Evolutionary conservation across 2,329 filamentous ascomycete genomes (phyloP), one percentile per base, ranked within the genome.

Genomic region (Trichophyton verrucosum): DNA sequence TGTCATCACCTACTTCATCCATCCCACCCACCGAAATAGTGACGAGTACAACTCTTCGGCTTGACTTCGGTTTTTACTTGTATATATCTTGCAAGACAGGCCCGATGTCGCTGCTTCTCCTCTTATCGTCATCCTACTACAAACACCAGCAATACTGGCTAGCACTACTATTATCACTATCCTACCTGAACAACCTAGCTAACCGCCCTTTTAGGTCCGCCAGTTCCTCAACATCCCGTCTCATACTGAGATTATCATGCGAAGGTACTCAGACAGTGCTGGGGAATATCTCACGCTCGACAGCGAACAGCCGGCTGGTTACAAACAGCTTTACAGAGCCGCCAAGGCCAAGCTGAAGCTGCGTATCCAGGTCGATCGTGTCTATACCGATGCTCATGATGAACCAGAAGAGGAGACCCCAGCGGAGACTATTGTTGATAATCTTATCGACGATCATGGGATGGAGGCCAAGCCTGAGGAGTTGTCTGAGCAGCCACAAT

Each of bases 301-400:
- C 73, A 79, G 84, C 64, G 80, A 80, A 71, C 95, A 96, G 70
- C 76, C 82, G 7, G 81, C 88, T 53, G 89, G 95, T 69, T 99
- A 96, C 81, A 97, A 96, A 80, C 94, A 96, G 73, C 86, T 99
- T 47, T 92, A 94, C 73, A 87, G 94, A 69, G 94, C 94, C 66
- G 94, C 94, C 65, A 99, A 96, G 80, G 94, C 94, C 42, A 99
- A 99, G 81, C 85, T 91, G 66, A 99, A 97, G 85, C 86, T 99
- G 67, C 91, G 94, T 75, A 83, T 99, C 62, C 89, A 85, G 66
- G 86, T 88, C 42, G 86, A 83, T 15, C 69, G 81, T 59, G 67
- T 73, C 22, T 7, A 7, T 30, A 30, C 27, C 6, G 6, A 7
- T 30, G 27, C 27, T 30, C 27, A 30, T 2, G 27, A 30, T 30